Evolutionary conservation across 305 asterid genomes (phyloP), one percentile per base, ranked within the genome.

Genomic region (Fraxinus greggii): DNA sequence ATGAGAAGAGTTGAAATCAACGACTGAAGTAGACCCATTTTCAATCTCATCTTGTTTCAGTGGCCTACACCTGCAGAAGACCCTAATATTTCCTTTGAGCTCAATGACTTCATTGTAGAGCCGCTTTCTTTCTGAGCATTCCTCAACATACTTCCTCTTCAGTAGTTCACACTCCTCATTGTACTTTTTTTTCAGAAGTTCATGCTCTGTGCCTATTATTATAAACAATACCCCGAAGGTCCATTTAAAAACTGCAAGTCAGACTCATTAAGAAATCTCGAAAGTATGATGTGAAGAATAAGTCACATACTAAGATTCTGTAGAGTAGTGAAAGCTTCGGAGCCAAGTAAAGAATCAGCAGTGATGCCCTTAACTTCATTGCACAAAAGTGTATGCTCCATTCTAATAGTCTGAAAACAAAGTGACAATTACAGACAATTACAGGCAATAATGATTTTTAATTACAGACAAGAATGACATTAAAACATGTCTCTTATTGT

Each of bases 61-160:
- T 63, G 99, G 99, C 83, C 99, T 90, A 86, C 95, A 94, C 89
- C 99, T 89, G 79, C 99, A 94, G 87, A 94, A 95, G 87, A 95
- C 99, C 87, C 97, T 89, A 40, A 95, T 94, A 84, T 95, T 95
- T 70, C 99, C 99, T 86, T 91, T 94, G 61, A 94, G 94, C 80
- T 95, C 98, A 83, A 95, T 92, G 85, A 94, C 92, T 89, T 94
- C 97, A 87, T 95, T 95, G 83, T 92, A 95, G 29, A 95, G 92
- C 78, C 85, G 89, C 87, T 89, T 95, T 59, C 97, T 92, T 80
- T 94, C 96, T 5, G 83, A 79, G 86, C 86, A 91, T 86, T 92
- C 95, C 61, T 95, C 92, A 65, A 85, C 83, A 84, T 89, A 93
- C 84, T 89, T 94, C 89, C 89, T 94, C 83, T 88, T 94, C 87